Conservation (phyloP, 257 asterid species). For the Leptodermis oblonga region DNA sequence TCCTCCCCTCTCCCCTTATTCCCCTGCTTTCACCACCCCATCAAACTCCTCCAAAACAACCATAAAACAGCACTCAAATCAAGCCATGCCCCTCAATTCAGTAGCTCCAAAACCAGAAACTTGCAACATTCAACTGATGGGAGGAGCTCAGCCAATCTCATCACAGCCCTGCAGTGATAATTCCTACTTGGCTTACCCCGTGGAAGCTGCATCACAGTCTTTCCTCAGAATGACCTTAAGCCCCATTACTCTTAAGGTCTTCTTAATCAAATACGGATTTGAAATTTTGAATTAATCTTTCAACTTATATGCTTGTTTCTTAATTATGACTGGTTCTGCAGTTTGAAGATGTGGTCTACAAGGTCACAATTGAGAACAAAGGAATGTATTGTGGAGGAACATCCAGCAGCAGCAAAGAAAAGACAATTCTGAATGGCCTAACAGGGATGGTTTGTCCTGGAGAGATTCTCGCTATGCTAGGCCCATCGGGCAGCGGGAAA, state of each 20-base stretch:
- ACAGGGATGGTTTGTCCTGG: constrained; percentile 91
- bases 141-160: constrained; percentile 26
- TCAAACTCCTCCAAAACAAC: constrained; percentile 6
- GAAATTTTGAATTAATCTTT: neutral
- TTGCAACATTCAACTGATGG: constrained; percentile 35
- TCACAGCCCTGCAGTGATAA: constrained; percentile 28
- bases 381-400: constrained; percentile 38
- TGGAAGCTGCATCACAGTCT: constrained; percentile 40
- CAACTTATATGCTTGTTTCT: neutral
- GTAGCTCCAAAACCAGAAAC: constrained; percentile 56
- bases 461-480: constrained; percentile 91
- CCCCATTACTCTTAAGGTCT: constrained; percentile 75
- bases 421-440: constrained; percentile 78
- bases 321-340: constrained; percentile 28
- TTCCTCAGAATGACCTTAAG: constrained; percentile 44
- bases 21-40: constrained; percentile 22
- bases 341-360: constrained; percentile 91
- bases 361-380: constrained; percentile 42
- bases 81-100: constrained; percentile 59
- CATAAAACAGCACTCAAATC: constrained; percentile 15
- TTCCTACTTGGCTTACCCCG: constrained; percentile 32
- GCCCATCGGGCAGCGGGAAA: constrained; percentile 97
- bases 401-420: constrained; percentile 43
- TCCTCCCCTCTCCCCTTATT: constrained; percentile 14
- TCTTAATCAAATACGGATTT: neutral